A percentile compares a stretch with the other conserved stretches of the same genome.
Conservation (phyloP, 768 basidiomycete genomes). For the Agaricus sinodeliciosus region DNA sequence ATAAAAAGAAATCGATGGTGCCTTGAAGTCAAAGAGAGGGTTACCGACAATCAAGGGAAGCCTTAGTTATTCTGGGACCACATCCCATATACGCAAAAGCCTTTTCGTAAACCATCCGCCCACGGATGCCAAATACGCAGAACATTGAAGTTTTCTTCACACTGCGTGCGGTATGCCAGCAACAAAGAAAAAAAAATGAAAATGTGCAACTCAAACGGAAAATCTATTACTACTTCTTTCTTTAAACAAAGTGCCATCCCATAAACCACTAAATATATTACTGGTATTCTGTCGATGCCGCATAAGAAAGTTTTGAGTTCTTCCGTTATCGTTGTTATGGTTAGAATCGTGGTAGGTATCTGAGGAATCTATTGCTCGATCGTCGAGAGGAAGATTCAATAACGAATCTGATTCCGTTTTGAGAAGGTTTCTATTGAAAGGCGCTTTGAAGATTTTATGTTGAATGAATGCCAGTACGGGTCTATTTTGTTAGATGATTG, state of each 20-base stretch:
- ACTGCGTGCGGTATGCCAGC: too few relatives aligned
- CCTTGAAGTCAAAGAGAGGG: too few relatives aligned
- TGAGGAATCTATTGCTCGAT: too few relatives aligned
- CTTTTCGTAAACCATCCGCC: too few relatives aligned
- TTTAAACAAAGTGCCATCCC: slow-evolving; percentile 18
- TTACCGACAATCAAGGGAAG: too few relatives aligned
- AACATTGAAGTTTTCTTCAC: too few relatives aligned
- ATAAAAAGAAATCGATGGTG: too few relatives aligned
- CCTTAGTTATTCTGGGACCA: too few relatives aligned
- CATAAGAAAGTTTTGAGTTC: slow-evolving; percentile 12
- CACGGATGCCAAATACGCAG: too few relatives aligned
- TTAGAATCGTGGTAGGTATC: too few relatives aligned
- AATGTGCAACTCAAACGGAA: slow-evolving; percentile 16
- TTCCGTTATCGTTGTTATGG: background rate
- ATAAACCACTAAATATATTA: slow-evolving; percentile 19
- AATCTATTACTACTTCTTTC: slow-evolving; percentile 20
- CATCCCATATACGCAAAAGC: too few relatives aligned
- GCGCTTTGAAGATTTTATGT: slow-evolving; percentile 42
- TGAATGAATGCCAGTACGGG: slow-evolving; percentile 49
- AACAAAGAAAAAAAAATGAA: background rate
- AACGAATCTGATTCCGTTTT: slow-evolving; percentile 7
- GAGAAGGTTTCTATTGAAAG: slow-evolving; percentile 33
- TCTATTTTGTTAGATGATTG: slow-evolving; percentile 22
- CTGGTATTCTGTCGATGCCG: slow-evolving; percentile 13
- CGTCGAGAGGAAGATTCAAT: slow-evolving; percentile 9